Base-by-base conservation (phyloP, 1,284 basidiomycete genomes). In the Moesziomyces sp. region DNA sequence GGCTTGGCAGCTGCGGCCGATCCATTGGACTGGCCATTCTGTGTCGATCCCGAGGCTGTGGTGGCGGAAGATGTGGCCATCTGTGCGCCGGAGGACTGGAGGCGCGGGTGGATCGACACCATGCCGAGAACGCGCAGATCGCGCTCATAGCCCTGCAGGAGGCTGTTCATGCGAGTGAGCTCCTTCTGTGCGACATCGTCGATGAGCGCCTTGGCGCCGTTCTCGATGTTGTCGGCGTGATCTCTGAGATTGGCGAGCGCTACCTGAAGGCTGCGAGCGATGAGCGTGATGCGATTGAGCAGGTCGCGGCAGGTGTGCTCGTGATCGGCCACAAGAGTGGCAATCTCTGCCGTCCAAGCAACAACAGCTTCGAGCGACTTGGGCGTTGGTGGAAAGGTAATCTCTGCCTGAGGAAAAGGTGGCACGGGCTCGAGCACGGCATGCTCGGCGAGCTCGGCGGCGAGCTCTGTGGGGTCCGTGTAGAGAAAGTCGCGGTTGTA, bases 401-500 rank as follows among this genome's bases (percentile, higher is more conserved):
- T 43, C 46, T 80, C 74, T 7, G 71, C 52, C 21, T 74, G 74
- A 21, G 53, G 61, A 2, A 58, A 40, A 16, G 52, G 11, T 1
- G 58, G 48, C 16, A 38, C 53, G 3, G 65, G 59, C 21, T 74
- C 70, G n/a, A 77, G 64, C 16, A 45, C 44, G 14, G 69, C n/a
- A n/a, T 52, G 52, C 23, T 74, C 52, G 4, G 74, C 79, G 10
- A 83, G 65, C 52, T 81, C 76, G 13, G 69, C 58, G 5, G 77
- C 76, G 10, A 82, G 47, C 16, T 58, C 56, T 11, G 80, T 77
- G 5, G 76, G 68, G 18, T 84, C 79, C 13, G 76, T 73, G 30
- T 59, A 80, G 26, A 84, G 73, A 40, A 79, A 81, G 44, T 84
- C 78, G 24, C 81, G 76, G 48, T 83, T 81, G 69, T 75, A 84